Conservation (phyloP, 768 basidiomycete genomes). For the Mycena rosella region DNA sequence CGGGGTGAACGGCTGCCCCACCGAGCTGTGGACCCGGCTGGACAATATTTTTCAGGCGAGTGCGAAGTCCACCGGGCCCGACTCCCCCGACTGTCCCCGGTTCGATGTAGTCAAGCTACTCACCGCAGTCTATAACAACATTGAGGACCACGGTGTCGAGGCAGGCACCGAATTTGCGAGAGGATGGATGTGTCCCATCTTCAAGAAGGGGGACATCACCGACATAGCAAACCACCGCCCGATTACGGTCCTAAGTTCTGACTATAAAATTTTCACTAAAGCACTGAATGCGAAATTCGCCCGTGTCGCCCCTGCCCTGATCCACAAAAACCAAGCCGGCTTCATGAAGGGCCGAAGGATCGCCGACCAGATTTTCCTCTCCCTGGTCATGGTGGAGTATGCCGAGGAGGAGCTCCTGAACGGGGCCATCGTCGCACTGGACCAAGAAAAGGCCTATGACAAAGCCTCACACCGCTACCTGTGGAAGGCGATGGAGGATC, state of each 20-base stretch:
- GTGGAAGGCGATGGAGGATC: no score
- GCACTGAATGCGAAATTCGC: background rate
- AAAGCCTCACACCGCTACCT: no score
- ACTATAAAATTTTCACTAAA: constrained; percentile 1
- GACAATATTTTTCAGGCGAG: background rate
- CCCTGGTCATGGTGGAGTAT: background rate
- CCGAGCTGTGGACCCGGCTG: background rate
- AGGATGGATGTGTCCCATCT: constrained; percentile 1
- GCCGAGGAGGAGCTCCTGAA: background rate
- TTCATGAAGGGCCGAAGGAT: constrained; percentile 2
- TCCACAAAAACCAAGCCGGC: background rate
- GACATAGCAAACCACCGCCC: background rate
- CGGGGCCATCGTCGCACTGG: background rate
- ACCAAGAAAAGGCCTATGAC: no score
- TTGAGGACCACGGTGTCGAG: background rate
- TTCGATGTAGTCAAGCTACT: background rate
- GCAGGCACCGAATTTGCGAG: background rate
- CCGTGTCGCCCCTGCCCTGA: background rate
- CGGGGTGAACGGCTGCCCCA: background rate
- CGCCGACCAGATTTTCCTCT: background rate
- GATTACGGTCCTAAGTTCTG: background rate
- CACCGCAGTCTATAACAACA: no score
- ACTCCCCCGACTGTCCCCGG: background rate
- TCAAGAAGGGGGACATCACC: no score
- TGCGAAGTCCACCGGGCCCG: background rate